Conservation (phyloP, 2,329 filamentous ascomycete species). For the Ophiostoma sp. region DNA sequence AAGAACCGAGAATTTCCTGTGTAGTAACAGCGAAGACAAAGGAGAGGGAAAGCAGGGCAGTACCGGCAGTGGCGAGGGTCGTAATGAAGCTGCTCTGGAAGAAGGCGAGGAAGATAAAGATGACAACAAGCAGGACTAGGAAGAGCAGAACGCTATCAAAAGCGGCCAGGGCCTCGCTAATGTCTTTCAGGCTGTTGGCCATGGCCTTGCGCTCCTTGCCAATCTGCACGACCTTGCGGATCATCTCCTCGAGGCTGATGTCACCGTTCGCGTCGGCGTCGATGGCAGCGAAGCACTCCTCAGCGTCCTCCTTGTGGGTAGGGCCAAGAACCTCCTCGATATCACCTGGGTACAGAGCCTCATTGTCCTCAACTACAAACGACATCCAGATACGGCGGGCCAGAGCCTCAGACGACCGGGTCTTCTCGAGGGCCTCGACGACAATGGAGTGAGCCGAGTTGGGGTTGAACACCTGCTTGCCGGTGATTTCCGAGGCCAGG, state of each 20-base stretch:
- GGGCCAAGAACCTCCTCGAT: conserved; percentile 83
- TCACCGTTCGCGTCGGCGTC: conserved; percentile 91
- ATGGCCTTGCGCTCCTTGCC: conserved; percentile 86
- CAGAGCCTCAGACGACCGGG: conserved; percentile 81
- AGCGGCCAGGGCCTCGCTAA: conserved; percentile 88
- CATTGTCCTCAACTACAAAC: conserved; percentile 86
- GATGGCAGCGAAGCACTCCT: conserved; percentile 78
- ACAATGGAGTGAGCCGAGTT: conserved; percentile 89
- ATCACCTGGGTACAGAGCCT: conserved; percentile 77
- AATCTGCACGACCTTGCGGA: conserved; percentile 80
- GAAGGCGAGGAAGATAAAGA: conserved; percentile 88
- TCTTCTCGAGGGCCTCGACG: conserved; percentile 83
- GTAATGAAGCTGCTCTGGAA: conserved; percentile 83
- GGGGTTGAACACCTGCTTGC: conserved; percentile 92
- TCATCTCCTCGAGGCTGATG: conserved; percentile 93
- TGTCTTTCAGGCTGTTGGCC: conserved; percentile 92
- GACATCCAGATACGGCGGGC: conserved; percentile 98
- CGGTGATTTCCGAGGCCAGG: conserved; percentile 90
- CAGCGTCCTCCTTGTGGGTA: conserved; percentile 72
- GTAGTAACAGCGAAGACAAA: conserved; percentile 92
- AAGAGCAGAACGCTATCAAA: conserved; percentile 83
- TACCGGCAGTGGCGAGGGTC: conserved; percentile 85
- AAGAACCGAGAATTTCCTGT: conserved; percentile 95
- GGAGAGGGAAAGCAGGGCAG: conserved; percentile 88
- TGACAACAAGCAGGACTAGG: conserved; percentile 74